Evolutionary conservation across 2,329 filamentous ascomycete species (phyloP), one percentile per base, ranked within the genome.

Genomic region (Aspergillus sp.): DNA sequence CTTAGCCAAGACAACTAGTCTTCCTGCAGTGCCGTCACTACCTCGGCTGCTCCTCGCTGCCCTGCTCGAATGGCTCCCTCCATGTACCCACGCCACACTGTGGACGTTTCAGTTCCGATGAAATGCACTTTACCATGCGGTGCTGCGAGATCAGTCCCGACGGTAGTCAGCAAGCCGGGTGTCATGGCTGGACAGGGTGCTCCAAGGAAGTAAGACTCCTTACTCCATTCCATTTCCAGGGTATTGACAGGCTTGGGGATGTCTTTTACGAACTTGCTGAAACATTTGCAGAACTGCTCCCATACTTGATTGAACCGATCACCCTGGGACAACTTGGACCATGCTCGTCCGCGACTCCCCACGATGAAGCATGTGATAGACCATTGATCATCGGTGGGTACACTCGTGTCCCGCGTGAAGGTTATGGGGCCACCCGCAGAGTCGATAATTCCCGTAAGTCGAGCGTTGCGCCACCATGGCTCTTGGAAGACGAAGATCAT

Each of bases 381-480:
- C 59, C 67, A 75, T 39, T 70, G 60, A 1, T 64, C 44, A 21
- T 68, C 63, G 21, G 52, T 50, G 7, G 63, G 62, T 32, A 71
- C 68, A 52, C 74, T 76, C 8, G 76, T 82, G 58, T 86, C 83
- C 23, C 81, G 75, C 1, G 77, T 73, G 2, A 84, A 76, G 4
- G 72, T 68, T 5, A 77, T 75, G 0, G 83, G 83, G 0, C 83
- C 83, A 8, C 71, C 64, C 41, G 80, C 78, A 0, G 78, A 80
- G 52, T 79, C 74, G 1, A 76, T 69, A 1, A 80, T 71, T 4
- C 83, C 84, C 57, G 78, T 81, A 27, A 81, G 73, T 0, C 79
- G 78, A 1, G 70, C 60, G 0, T 72, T 67, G 2, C 72, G 68
- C 83, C 83, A 85, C 69, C 80, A 83, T 0, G 81, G 77, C 5